Conservation (phyloP, 495 filamentous ascomycete species). For the Beverwykella pulmonaria region DNA sequence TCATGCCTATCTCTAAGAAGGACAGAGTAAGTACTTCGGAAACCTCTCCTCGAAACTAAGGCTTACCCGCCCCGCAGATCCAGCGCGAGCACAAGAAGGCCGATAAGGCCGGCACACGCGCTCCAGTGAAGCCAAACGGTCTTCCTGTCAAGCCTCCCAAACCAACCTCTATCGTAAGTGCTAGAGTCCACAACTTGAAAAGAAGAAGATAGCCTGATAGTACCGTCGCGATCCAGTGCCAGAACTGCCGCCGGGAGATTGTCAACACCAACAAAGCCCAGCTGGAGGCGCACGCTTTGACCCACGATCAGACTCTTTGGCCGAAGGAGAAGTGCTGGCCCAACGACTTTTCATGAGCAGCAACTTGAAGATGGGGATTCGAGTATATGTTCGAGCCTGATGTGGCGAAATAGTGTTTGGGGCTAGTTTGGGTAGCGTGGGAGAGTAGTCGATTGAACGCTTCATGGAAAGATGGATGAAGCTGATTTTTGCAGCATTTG, state of each 20-base stretch:
- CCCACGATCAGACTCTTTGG: slow-evolving; percentile 46
- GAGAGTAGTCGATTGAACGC: no score
- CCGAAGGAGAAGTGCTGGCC: slow-evolving; percentile 53
- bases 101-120: slow-evolving; percentile 48
- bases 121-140: slow-evolving; percentile 48
- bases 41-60: neutral
- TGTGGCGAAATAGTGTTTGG: neutral
- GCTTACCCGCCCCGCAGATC: neutral
- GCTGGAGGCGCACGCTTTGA: slow-evolving; percentile 46
- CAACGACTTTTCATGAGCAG: slow-evolving; percentile 37
- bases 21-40: slow-evolving; percentile 2
- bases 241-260: slow-evolving; percentile 47
- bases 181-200: neutral
- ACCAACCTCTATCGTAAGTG: slow-evolving; percentile 42
- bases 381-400: neutral
- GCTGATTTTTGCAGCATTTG: no score
- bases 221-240: slow-evolving; percentile 5
- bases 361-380: neutral
- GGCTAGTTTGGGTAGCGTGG: no score
- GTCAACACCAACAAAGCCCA: slow-evolving; percentile 46
- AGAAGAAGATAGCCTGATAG: neutral
- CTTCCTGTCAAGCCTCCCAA: slow-evolving; percentile 48
- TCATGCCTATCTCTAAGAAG: slow-evolving; percentile 20
- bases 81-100: slow-evolving; percentile 50
- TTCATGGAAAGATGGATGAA: no score